phyloP scores from a whole-genome alignment of 2,329 filamentous ascomycete genomes.

The Davidsoniella australis region DNA sequence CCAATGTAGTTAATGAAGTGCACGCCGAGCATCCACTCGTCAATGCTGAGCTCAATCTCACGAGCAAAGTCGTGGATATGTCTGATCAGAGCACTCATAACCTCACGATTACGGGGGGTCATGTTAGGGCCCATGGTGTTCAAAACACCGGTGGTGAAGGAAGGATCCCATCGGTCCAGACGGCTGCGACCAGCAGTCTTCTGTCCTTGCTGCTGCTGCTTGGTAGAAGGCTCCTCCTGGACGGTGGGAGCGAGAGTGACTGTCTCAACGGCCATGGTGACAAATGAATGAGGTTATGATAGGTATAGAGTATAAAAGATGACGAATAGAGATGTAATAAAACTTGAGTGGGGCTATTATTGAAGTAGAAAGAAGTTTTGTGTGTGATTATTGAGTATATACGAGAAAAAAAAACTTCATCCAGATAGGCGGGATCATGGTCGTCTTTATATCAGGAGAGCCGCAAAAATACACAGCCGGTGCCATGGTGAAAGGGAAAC shows the following conservation, averaged over 20 bases:
- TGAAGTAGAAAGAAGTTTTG: not conserved
- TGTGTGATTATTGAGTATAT: not conserved
- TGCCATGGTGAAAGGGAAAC: too few species aligned
- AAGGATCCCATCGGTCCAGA: constrained; percentile 35
- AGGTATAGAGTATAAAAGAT: not conserved
- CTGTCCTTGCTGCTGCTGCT: too few species aligned
- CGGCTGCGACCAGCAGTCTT: constrained; percentile 3
- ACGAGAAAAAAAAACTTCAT: not conserved
- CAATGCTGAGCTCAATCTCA: constrained; percentile 58
- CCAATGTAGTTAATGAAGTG: constrained; percentile 61
- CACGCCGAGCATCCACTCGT: constrained; percentile 63
- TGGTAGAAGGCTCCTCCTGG: not conserved
- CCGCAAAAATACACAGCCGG: constrained; percentile 9
- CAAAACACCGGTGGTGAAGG: constrained; percentile 59
- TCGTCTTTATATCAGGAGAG: constrained; percentile 5
- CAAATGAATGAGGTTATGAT: not conserved
- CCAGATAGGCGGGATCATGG: not conserved
- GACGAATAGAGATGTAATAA: not conserved
- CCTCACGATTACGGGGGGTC: constrained; percentile 42
- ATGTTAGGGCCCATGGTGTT: constrained; percentile 56
- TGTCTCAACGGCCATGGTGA: constrained; percentile 4
- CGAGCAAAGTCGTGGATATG: constrained; percentile 67
- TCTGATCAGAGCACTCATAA: constrained; percentile 46
- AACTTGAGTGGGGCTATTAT: not conserved
- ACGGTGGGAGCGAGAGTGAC: constrained; percentile 1